phyloP scores from a whole-genome alignment of 768 basidiomycete species.

The Leccinum longicurvipes region DNA sequence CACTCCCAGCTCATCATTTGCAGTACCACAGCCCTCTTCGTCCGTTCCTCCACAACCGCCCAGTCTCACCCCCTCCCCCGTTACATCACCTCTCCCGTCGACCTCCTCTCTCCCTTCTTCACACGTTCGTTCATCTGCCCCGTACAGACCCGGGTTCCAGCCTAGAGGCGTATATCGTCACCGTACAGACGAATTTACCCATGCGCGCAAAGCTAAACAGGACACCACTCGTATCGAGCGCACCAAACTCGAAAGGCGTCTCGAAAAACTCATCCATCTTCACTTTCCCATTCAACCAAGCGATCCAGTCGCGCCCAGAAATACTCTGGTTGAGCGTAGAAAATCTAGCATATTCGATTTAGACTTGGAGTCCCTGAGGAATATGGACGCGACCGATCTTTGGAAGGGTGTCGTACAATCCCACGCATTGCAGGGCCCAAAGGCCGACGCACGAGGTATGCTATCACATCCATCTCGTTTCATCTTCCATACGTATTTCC shows the following conservation, averaged over 20 bases:
- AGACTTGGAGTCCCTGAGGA: conserved; percentile 52
- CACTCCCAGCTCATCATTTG: conserved; percentile 6
- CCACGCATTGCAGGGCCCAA: conserved; percentile 43
- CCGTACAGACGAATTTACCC: conserved; percentile 77
- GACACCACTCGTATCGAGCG: conserved; percentile 67
- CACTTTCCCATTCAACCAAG: conserved; percentile 50
- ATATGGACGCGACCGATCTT: conserved; percentile 63
- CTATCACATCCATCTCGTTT: neutral
- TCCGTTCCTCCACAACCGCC: conserved; percentile 12
- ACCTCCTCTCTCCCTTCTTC: conserved; percentile 21
- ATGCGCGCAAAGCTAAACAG: conserved; percentile 36
- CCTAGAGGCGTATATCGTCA: conserved; percentile 80
- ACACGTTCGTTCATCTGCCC: conserved; percentile 38
- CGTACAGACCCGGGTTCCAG: conserved; percentile 91
- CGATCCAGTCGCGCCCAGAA: conserved; percentile 10
- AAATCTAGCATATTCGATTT: conserved; percentile 77
- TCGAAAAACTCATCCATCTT: conserved; percentile 81
- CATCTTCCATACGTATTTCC: conserved; percentile 1
- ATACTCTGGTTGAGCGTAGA: conserved; percentile 23
- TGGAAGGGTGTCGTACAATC: conserved; percentile 61
- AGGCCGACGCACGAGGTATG: conserved; percentile 67
- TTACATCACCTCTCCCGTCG: conserved; percentile 21
- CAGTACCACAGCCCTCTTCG: neutral
- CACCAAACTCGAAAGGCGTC: conserved; percentile 77
- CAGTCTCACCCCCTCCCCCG: conserved; percentile 20